These are phyloP conservation scores for Cutaneotrichosporon cutaneum DNA, from an alignment of 1,284 basidiomycete genomes.

Conservation along the genomic window DNA sequence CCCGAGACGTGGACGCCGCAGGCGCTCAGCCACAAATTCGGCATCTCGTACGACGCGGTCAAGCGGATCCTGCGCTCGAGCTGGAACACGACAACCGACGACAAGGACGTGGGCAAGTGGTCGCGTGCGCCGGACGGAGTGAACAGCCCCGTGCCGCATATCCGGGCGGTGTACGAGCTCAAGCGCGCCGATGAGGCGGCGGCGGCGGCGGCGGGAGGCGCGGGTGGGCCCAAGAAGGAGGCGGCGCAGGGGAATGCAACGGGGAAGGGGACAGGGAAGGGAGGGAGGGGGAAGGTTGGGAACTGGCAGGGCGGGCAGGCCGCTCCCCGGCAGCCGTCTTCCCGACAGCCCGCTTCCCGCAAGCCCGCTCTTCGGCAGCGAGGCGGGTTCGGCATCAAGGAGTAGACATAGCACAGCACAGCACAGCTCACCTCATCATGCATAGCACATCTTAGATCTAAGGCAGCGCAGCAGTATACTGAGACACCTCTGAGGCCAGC, in stretches of 20 bases:
- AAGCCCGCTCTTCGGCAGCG: not conserved
- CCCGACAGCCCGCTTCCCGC: too few species aligned
- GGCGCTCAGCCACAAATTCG: constrained; percentile 73
- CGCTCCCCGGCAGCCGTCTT: not conserved
- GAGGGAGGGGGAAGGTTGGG: too few species aligned
- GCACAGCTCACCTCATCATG: not conserved
- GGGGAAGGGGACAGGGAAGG: too few species aligned
- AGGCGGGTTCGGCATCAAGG: not conserved
- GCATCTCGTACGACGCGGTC: constrained; percentile 81
- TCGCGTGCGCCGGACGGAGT: constrained; percentile 36
- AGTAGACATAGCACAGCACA: not conserved
- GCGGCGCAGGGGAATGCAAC: too few species aligned
- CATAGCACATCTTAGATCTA: not conserved
- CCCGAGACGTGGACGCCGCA: constrained; percentile 68
- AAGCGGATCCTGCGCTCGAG: constrained; percentile 63
- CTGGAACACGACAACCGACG: constrained; percentile 13
- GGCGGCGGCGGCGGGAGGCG: not conserved
- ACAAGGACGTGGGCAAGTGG: constrained; percentile 63
- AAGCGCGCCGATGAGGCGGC: constrained; percentile 3
- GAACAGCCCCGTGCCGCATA: constrained; percentile 37
- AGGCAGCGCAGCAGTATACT: too few species aligned
- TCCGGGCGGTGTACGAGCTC: constrained; percentile 29
- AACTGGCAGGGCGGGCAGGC: too few species aligned
- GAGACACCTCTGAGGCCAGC: too few species aligned
- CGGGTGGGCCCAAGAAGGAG: not conserved